phyloP scores from a whole-genome alignment of 345 rosid species.

The Lumnitzera littorea region DNA sequence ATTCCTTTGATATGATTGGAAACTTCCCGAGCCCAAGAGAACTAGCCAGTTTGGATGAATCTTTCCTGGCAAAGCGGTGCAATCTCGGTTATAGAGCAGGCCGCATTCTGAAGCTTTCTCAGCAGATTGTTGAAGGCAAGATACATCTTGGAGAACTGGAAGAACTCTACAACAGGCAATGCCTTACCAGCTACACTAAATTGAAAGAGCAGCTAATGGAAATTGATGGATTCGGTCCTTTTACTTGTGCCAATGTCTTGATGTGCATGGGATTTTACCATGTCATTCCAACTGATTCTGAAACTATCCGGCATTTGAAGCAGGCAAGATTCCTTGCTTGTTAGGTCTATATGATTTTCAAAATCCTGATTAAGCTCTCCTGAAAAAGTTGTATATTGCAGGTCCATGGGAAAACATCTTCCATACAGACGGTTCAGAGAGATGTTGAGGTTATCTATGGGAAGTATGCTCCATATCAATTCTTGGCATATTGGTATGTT shows the following conservation, averaged over 20 bases:
- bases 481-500: slow-evolving; percentile 40
- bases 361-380: neutral
- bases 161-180: slow-evolving; percentile 16
- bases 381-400: slow-evolving; percentile 12
- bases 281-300: slow-evolving; percentile 41
- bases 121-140: slow-evolving; percentile 34
- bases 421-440: slow-evolving; percentile 17
- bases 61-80: slow-evolving; percentile 36
- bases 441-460: slow-evolving; percentile 28
- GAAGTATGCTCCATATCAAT: slow-evolving; percentile 36
- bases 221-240: slow-evolving; percentile 47
- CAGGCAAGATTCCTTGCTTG: slow-evolving; percentile 18
- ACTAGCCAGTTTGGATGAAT: slow-evolving; percentile 36
- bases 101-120: slow-evolving; percentile 37
- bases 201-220: slow-evolving; percentile 21
- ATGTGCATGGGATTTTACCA: slow-evolving; percentile 54
- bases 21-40: slow-evolving; percentile 43
- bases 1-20: slow-evolving; percentile 11
- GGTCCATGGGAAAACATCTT: slow-evolving; percentile 31
- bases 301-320: slow-evolving; percentile 43
- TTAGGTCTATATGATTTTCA: neutral
- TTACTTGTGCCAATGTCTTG: slow-evolving; percentile 44
- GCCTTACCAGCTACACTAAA: slow-evolving; percentile 18
- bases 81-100: slow-evolving; percentile 41
- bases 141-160: slow-evolving; percentile 29